These are phyloP conservation scores for Fraxinus velutina DNA, from an alignment of 305 asterid species.

Conservation along the genomic window DNA sequence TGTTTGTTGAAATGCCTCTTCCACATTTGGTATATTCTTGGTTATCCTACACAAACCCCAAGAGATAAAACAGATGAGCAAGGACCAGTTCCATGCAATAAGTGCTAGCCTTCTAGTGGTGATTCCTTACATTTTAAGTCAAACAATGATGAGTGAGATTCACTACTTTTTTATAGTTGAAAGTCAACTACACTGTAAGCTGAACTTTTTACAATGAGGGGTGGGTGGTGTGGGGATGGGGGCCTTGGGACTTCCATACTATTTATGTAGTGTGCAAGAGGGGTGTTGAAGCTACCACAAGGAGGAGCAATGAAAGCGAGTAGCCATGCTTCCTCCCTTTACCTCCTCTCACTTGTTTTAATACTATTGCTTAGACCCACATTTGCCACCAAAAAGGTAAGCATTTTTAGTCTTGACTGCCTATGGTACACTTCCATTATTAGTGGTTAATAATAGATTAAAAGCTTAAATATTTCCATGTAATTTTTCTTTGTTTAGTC, in stretches of 20 bases:
- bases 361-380: slow-evolving; percentile 59
- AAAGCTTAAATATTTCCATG: neutral
- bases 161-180: slow-evolving; percentile 25
- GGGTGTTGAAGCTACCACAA: slow-evolving; percentile 7
- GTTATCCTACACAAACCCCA: neutral
- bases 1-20: neutral
- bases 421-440: slow-evolving; percentile 3
- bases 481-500: slow-evolving; percentile 44
- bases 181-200: slow-evolving; percentile 34
- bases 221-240: neutral
- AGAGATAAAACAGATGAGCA: neutral
- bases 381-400: slow-evolving; percentile 64
- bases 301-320: slow-evolving; percentile 50
- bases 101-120: neutral
- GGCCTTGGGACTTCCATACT: neutral
- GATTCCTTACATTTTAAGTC: slow-evolving; percentile 22
- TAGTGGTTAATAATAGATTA: neutral
- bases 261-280: slow-evolving; percentile 15
- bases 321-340: slow-evolving; percentile 31
- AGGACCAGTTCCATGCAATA: neutral
- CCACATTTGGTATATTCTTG: neutral
- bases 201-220: slow-evolving; percentile 32
- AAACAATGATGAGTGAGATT: slow-evolving; percentile 29
- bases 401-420: slow-evolving; percentile 17
- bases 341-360: slow-evolving; percentile 41